Base-by-base conservation (phyloP, 129 eudicot species). In the Arctium minus region DNA sequence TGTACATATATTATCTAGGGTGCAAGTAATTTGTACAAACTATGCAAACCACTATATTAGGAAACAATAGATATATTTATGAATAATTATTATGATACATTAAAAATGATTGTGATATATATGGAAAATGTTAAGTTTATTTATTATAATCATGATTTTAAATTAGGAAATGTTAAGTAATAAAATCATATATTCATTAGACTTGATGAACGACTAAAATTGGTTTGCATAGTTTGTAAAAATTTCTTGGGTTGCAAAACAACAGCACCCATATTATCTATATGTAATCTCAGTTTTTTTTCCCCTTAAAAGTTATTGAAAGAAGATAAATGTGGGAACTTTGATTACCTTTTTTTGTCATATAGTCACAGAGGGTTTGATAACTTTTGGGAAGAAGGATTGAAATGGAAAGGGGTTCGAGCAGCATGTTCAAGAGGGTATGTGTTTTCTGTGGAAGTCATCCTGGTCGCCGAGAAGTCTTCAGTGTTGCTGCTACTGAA, bases 371-470 rank as follows among this genome's bases (percentile, higher is more conserved):
- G 67, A 78, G 79, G 78, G 79, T 81, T 48, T 44, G 73, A 64
- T 77, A 60, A 18, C 31, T 29, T 73, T 38, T 31, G 68, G 69
- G 77, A 65, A 83, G 60, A 35, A 42, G 35, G 30, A 46, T 87
- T 32, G 79, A 73, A 86, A 92, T 88, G 90, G 92, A 88, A 35
- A 81, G 56, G 72, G 88, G 82, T 77, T 78, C 89, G 35, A 86
- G 82, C 71, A 88, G 87, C 84, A 86, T 81, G 50, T 94, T 94
- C 94, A 89, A 92, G 80, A 92, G 72, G 84, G 75, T 94, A 32
- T 94, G 98, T 86, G 98, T 94, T 0, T 94, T 94, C 81, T 94
- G 98, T 88, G 98, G 98, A 44, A 94, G 98, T 71, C 84, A 94
- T 27, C 91, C 93, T 85, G 98, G 98, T 70, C 88, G 88, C 68